Evolutionary conservation across 352 stramenopile genomes (phyloP).

Genomic region (Phytopythium aichiense): DNA sequence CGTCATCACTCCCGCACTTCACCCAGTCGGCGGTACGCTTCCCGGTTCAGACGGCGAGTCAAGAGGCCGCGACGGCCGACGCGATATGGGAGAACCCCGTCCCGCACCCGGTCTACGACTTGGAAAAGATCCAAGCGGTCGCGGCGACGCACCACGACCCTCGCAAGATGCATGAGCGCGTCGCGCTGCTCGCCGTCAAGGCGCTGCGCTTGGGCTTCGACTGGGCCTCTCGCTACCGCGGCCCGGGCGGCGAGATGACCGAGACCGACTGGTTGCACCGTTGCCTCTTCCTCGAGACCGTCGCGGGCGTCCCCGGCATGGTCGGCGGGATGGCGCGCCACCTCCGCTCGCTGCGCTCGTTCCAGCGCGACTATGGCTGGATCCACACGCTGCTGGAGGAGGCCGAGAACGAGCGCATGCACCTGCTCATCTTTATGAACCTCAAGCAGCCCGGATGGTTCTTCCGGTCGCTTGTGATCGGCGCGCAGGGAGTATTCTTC

Average conservation of each 20-base stretch:
- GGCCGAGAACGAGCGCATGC: slow-evolving; percentile 92
- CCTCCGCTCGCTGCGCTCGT: slow-evolving; percentile 69
- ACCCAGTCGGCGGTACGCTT: slow-evolving; percentile 18
- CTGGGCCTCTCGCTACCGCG: slow-evolving; percentile 41
- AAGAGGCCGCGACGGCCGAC: slow-evolving; percentile 7
- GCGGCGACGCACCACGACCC: slow-evolving; percentile 35
- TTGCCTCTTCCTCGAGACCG: slow-evolving; percentile 70
- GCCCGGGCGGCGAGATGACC: slow-evolving; percentile 45
- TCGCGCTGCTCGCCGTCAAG: slow-evolving; percentile 36
- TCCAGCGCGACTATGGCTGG: slow-evolving; percentile 84
- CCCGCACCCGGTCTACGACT: slow-evolving; percentile 34
- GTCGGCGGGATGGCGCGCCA: slow-evolving; percentile 71
- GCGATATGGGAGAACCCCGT: slow-evolving; percentile 40
- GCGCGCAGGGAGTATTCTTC: slow-evolving; percentile 83
- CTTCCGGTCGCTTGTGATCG: slow-evolving; percentile 75
- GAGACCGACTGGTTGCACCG: slow-evolving; percentile 63
- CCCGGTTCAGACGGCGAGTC: slow-evolving; percentile 10
- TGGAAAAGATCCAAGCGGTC: slow-evolving; percentile 28
- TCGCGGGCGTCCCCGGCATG: slow-evolving; percentile 74
- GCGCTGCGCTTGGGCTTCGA: slow-evolving; percentile 27
- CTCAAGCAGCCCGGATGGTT: slow-evolving; percentile 79
- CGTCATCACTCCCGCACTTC: slow-evolving; percentile 24
- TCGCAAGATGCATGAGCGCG: slow-evolving; percentile 29
- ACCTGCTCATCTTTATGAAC: slow-evolving; percentile 88
- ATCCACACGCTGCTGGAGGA: slow-evolving; percentile 90